Evolutionary conservation across 139 green algal species (phyloP).

Genomic region (Tetradesmus lagerheimii): DNA sequence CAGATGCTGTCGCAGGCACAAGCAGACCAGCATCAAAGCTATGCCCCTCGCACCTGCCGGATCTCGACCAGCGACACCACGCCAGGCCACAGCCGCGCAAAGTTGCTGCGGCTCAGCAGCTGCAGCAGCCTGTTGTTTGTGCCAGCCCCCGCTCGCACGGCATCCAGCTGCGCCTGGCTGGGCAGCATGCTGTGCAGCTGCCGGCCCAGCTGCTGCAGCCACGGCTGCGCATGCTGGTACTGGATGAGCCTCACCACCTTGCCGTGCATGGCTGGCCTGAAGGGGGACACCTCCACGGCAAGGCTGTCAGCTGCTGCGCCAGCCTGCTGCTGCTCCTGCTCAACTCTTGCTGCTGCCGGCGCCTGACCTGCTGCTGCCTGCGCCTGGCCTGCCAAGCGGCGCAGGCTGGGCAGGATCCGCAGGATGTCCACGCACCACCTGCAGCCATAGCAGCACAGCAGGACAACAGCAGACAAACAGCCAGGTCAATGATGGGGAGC

Average conservation of each 20-base stretch:
- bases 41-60: not conserved
- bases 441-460: not conserved
- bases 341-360: not conserved
- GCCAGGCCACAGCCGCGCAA: not conserved
- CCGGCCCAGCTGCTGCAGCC: not conserved
- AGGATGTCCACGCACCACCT: not conserved
- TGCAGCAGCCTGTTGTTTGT: not conserved
- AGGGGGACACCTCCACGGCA: not conserved
- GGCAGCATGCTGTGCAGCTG: not conserved
- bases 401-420: not conserved
- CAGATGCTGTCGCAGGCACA: too few species aligned
- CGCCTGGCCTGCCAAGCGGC: not conserved
- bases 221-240: not conserved
- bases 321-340: not conserved
- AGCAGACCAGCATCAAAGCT: too few species aligned
- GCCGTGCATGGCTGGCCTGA: not conserved
- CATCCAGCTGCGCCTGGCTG: not conserved
- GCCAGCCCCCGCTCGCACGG: too few species aligned
- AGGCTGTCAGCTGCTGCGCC: not conserved
- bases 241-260: not conserved
- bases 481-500: too few species aligned
- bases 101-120: not conserved
- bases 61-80: not conserved
- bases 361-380: not conserved
- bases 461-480: not conserved